These are phyloP conservation scores for Hsuehochloa calcarea DNA, from an alignment of 176 grass and related monocot species.

Conservation along the genomic window DNA sequence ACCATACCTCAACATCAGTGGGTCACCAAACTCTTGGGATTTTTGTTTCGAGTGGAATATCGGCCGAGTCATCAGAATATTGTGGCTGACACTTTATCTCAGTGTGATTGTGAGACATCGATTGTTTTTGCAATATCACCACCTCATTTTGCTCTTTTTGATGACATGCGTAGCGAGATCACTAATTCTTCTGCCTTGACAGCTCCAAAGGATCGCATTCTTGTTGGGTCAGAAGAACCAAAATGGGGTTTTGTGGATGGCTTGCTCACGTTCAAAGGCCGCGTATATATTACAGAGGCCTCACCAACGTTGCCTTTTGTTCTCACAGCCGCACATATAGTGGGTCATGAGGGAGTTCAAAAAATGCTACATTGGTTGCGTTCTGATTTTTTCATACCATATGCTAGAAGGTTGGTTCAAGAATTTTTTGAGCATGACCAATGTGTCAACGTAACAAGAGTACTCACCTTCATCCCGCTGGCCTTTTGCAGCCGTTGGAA, in stretches of 20 bases:
- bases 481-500: neutral
- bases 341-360: neutral
- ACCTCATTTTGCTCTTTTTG: neutral
- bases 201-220: too few relatives aligned
- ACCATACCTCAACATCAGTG: neutral
- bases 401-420: neutral
- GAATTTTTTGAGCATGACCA: neutral
- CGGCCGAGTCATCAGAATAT: neutral
- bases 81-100: neutral
- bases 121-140: neutral
- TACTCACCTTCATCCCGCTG: neutral
- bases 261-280: too few relatives aligned
- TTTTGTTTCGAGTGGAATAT: neutral
- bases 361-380: neutral
- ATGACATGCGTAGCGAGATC: too few relatives aligned
- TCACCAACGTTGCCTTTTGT: too few relatives aligned
- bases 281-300: too few relatives aligned
- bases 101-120: neutral
- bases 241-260: too few relatives aligned
- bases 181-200: too few relatives aligned
- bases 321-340: neutral
- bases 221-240: too few relatives aligned
- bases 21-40: neutral
- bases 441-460: neutral
- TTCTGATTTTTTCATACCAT: neutral